Evolutionary conservation across 1,139 yeast genomes (phyloP), one percentile per base, ranked within the genome.

Genomic region (Meyerozyma carpophila): DNA sequence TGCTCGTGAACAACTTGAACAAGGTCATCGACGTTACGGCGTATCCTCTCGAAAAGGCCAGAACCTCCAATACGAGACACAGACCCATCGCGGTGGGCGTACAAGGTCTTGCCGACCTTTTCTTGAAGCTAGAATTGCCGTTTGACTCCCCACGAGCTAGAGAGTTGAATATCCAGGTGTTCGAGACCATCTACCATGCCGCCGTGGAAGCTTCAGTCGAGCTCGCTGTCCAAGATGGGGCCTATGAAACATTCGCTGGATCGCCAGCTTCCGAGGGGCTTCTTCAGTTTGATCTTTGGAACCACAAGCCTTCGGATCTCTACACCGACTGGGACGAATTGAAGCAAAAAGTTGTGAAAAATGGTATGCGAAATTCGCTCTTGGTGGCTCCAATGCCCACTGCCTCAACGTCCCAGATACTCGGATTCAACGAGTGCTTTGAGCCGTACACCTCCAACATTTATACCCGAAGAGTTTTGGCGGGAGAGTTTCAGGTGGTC

Each of bases 341-440:
- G 50, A 77, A 77, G 59, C 65, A 59, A 45, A 64, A 66, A 43
- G 61, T 78, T 46, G 67, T 67, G 40, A 62, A 62, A 46, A 65
- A 70, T 51, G 84, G 84, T 43, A 55, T 79, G 43, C 68, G 83
- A 58, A 79, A 79, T 63, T 79, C 83, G n/a, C 63, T 79, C 41
- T 66, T 79, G 48, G 79, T 79, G 46, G 84, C 83, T 1, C 82
- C 82, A 47, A 79, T 79, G 84, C 84, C 84, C 39, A 79, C 84
- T 44, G 84, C 84, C 24, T 77, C 83, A 13, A 78, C 83, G 8
- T 79, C 83, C 3, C 84, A 78, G 61, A 78, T 79, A 44, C 68
- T 79, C 53, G 83, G 83, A 50, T 73, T 70, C 59, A 79, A 77
- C 56, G 84, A 79, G 61, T 79, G 83, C 62, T 79, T 79, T 56